A percentile compares a stretch with the other conserved stretches of the same genome.
These are phyloP conservation scores for Trichoderma atrobrunneum DNA, from an alignment of 2,329 filamentous ascomycete genomes.

Conservation along the genomic window DNA sequence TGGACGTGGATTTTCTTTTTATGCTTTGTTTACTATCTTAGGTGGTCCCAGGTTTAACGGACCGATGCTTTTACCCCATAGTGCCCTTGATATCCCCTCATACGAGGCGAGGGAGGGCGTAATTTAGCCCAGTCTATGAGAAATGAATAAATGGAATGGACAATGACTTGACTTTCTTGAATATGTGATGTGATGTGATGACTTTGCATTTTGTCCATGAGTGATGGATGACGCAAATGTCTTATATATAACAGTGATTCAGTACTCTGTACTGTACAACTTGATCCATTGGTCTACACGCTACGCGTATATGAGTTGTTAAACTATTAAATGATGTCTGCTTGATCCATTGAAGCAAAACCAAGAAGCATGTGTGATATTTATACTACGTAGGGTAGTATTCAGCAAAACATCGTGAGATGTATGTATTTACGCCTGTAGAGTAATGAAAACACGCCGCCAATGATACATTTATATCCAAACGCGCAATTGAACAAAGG, in stretches of 20 bases:
- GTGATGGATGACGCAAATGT: background rate
- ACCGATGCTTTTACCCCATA: conserved; percentile 33
- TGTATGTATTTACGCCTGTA: conserved; percentile 7
- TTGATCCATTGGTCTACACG: background rate
- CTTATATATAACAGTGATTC: background rate
- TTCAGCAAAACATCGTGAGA: conserved; percentile 1
- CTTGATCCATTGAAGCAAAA: background rate
- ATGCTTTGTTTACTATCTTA: conserved; percentile 30
- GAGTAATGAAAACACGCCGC: background rate
- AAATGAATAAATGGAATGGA: conserved; percentile 32
- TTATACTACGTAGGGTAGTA: background rate
- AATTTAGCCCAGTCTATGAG: conserved; percentile 41
- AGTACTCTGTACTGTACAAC: background rate
- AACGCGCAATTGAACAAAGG: background rate
- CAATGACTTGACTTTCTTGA: background rate
- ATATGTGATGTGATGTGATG: background rate
- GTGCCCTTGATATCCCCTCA: conserved; percentile 30
- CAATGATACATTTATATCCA: background rate
- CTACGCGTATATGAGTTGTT: rapidly evolving
- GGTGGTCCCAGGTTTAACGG: conserved; percentile 26
- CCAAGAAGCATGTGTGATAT: background rate
- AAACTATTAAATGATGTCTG: background rate
- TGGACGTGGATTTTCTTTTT: conserved; percentile 32
- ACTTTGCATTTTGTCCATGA: background rate
- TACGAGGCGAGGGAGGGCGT: conserved; percentile 33